Conservation (phyloP, 129 eudicot species). For the Flaveria linearis region DNA sequence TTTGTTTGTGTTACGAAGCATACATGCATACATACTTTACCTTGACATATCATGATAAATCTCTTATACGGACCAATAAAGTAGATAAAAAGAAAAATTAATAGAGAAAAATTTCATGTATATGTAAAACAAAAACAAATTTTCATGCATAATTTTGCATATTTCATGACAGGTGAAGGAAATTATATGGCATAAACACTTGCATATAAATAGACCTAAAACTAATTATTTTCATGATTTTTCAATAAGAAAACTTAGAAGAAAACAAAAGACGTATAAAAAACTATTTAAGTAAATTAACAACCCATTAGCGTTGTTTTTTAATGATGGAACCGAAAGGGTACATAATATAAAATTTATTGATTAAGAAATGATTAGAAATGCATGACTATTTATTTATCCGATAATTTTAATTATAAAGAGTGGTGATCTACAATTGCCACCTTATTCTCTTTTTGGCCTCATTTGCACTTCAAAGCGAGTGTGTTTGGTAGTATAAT, state of each 20-base stretch:
- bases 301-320: slow-evolving; percentile 19
- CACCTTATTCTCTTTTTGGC: slow-evolving; percentile 37
- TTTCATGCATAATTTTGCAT: too few species aligned
- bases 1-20: too few species aligned
- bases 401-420: slow-evolving; percentile 1
- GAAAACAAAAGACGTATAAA: not conserved
- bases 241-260: too few species aligned
- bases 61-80: too few species aligned
- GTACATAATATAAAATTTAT: slow-evolving; percentile 6
- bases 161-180: too few species aligned
- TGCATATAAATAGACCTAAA: not conserved
- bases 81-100: too few species aligned
- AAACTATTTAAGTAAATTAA: not conserved
- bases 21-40: too few species aligned
- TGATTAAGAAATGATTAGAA: slow-evolving; percentile 19
- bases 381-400: slow-evolving; percentile 22
- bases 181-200: too few species aligned
- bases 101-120: too few species aligned
- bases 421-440: slow-evolving; percentile 25
- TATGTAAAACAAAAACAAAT: too few species aligned
- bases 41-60: too few species aligned
- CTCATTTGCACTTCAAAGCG: slow-evolving; percentile 26
- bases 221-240: not conserved
- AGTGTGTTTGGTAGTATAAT: slow-evolving; percentile 38
- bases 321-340: slow-evolving; percentile 23